phyloP scores from a whole-genome alignment of 331 rosid species.

The Cucumis variabilis region DNA sequence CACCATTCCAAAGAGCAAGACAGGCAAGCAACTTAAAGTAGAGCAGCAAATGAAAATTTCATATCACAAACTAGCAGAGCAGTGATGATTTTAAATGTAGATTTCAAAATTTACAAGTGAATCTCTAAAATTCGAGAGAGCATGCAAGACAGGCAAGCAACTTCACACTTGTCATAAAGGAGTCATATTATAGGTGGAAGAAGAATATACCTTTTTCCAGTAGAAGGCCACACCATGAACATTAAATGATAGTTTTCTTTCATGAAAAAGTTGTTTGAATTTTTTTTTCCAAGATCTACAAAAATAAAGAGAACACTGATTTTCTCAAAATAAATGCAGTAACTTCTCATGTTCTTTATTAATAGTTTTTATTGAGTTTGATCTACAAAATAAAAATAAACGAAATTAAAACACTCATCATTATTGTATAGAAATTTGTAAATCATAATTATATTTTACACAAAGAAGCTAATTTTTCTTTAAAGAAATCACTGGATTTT shows the following conservation, averaged over 20 bases:
- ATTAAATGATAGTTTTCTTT: constrained; percentile 90
- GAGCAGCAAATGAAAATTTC: neutral
- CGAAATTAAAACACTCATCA: constrained; percentile 35
- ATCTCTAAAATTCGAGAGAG: constrained; percentile 15
- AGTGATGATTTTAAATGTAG: neutral
- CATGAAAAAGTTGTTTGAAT: constrained; percentile 89
- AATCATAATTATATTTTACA: too few species aligned
- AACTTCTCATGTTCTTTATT: neutral
- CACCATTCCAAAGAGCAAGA: too few species aligned
- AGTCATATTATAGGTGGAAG: neutral
- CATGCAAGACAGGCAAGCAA: too few species aligned
- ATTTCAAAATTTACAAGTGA: constrained; percentile 11
- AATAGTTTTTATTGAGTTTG: constrained; percentile 42
- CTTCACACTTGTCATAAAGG: neutral
- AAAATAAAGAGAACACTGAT: constrained; percentile 30
- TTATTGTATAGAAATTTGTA: too few species aligned
- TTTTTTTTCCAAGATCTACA: constrained; percentile 82
- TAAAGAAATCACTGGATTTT: neutral
- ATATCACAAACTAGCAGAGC: constrained; percentile 2
- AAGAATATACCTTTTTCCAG: constrained; percentile 74
- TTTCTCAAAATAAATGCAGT: constrained; percentile 22
- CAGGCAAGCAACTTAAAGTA: neutral
- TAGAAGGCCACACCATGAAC: constrained; percentile 93
- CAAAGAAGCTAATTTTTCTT: constrained; percentile 24
- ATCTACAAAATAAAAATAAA: constrained; percentile 56